Evolutionary conservation across 805 yeast species (phyloP), one percentile per base, ranked within the genome.

Genomic region (Tetrapisispora pingtungensis): DNA sequence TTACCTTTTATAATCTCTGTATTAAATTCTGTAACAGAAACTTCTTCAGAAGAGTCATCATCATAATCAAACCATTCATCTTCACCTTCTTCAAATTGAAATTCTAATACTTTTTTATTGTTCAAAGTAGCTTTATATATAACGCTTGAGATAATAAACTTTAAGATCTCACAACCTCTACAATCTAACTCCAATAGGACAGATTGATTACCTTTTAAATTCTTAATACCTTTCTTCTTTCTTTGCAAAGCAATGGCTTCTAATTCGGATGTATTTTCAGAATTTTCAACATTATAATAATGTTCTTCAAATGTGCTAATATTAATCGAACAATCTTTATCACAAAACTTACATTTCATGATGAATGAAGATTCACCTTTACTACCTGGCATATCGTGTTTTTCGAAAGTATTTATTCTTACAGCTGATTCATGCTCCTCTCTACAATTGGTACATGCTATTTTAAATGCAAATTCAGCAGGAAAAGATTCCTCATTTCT

Each of bases 31-130:
- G 84, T 78, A 14, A 93, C 74, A 19, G 89, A 77, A 17, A 88
- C 96, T 62, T 90, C 97, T 36, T 69, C 75, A 12, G 78, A 75
- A 7, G 83, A 80, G 51, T 79, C 76, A 45, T 93, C 97, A 61
- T 93, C 97, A 58, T 89, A 93, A 56, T 93, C 98, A 59, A 81
- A 93, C 89, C 96, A 89, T 59, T 93, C 97, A 43, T 77, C 79
- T 22, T 85, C 96, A 32, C 71, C 74, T 26, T 88, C 67, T 45
- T 83, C 93, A 22, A 87, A 51, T 42, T 53, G 46, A 20, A 56
- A 56, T 27, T 57, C 56, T 51, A 62, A 49, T 1, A 34, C 31
- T 15, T 53, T 59, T 4, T 61, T 60, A 8, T 61, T 49, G 4
- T 34, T 40, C 35, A 59, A 41, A 32, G 55, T 53, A 2, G 49